Conservation (phyloP, 2,329 filamentous ascomycete genomes). For the Trichoderma sp. region DNA sequence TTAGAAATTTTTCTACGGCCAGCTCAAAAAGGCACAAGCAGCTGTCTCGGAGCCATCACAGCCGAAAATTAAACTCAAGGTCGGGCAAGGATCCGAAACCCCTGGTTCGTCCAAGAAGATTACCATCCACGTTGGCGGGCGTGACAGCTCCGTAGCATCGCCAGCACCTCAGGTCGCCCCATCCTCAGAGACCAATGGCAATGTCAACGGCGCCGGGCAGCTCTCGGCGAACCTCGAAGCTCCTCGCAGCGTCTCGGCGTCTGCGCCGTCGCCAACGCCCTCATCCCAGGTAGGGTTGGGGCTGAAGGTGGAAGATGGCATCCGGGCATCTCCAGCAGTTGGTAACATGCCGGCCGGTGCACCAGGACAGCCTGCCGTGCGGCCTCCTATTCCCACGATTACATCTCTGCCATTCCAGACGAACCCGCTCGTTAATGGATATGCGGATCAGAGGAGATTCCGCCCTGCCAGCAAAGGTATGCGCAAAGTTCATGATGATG, state of each 20-base stretch:
- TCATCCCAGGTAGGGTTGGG: constrained; percentile 35
- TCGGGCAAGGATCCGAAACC: constrained; percentile 50
- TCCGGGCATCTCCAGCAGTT: constrained; percentile 28
- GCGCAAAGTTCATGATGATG: not conserved
- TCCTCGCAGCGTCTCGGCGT: constrained; percentile 41
- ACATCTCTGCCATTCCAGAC: constrained; percentile 27
- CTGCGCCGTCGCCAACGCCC: constrained; percentile 46
- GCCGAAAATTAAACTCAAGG: constrained; percentile 78
- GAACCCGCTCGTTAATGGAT: constrained; percentile 32
- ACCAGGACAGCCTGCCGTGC: constrained; percentile 23
- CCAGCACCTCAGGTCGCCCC: constrained; percentile 43
- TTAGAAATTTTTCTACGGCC: constrained; percentile 67
- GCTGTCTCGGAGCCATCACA: constrained; percentile 69
- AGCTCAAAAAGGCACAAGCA: constrained; percentile 69
- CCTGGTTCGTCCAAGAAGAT: constrained; percentile 59
- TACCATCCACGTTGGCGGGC: constrained; percentile 67
- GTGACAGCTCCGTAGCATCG: constrained; percentile 52
- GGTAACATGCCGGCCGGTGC: constrained; percentile 23
- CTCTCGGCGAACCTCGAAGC: constrained; percentile 34
- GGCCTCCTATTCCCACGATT: constrained; percentile 21
- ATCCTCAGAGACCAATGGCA: constrained; percentile 26
- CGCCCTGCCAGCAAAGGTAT: constrained; percentile 46
- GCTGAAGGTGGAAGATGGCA: constrained; percentile 38
- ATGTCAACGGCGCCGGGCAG: constrained; percentile 18
- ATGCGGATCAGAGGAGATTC: constrained; percentile 38